phyloP scores from a whole-genome alignment of 768 basidiomycete genomes.

The Trametes coccinea region DNA sequence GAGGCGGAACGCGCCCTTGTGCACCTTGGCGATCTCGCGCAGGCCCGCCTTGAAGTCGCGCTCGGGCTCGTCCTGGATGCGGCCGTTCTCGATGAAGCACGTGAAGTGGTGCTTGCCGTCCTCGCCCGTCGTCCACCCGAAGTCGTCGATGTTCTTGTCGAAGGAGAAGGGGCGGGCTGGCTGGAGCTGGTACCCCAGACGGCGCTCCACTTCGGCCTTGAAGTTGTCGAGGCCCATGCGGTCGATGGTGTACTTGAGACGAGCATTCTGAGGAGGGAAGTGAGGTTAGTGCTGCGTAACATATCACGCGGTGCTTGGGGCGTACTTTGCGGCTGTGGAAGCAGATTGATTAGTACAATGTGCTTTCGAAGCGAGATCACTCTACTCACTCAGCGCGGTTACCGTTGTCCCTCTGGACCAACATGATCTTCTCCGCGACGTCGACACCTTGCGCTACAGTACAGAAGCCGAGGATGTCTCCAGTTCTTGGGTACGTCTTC shows the following conservation, averaged over 20 bases:
- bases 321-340: conserved; percentile 39
- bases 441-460: conserved; percentile 80
- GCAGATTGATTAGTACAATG: not conserved
- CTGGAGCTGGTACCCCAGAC: conserved; percentile 74
- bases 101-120: conserved; percentile 92
- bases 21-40: conserved; percentile 88
- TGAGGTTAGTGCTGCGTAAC: not conserved
- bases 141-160: conserved; percentile 89
- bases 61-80: conserved; percentile 91
- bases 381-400: conserved; percentile 85
- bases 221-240: conserved; percentile 88
- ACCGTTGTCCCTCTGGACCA: conserved; percentile 93
- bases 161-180: conserved; percentile 80
- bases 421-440: conserved; percentile 91
- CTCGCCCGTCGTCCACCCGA: conserved; percentile 87
- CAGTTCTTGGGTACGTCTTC: conserved; percentile 94
- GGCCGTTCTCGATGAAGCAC: conserved; percentile 95
- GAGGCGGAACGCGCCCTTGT: conserved; percentile 91
- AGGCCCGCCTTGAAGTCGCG: conserved; percentile 91
- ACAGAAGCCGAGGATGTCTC: conserved; percentile 90
- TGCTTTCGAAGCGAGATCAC: too few species aligned
- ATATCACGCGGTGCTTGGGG: conserved; percentile 31
- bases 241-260: conserved; percentile 96
- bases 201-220: conserved; percentile 87
- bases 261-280: conserved; percentile 58